These are phyloP conservation scores for Geosmithia morbida DNA, from an alignment of 2,329 filamentous ascomycete species.

Conservation along the genomic window DNA sequence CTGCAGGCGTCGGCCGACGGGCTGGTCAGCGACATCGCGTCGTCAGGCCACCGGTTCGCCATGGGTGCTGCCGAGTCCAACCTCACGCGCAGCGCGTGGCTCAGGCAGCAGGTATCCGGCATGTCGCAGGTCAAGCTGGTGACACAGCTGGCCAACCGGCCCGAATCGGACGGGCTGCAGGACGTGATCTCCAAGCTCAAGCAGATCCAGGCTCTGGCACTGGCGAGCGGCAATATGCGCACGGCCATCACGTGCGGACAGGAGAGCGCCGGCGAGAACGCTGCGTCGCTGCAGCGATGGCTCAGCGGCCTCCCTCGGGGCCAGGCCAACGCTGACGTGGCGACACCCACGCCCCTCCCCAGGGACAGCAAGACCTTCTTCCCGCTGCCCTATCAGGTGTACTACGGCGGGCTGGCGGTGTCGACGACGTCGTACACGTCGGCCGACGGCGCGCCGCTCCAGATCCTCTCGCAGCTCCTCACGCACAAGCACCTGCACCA, in stretches of 20 bases:
- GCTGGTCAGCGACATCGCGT: conserved; percentile 81
- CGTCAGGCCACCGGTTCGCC: conserved; percentile 78
- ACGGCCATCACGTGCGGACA: conserved; percentile 74
- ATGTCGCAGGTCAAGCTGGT: conserved; percentile 79
- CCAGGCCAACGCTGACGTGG: conserved; percentile 9
- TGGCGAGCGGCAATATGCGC: conserved; percentile 56
- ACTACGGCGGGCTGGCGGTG: conserved; percentile 74
- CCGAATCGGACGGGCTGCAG: conserved; percentile 51
- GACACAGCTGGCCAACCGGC: conserved; percentile 60
- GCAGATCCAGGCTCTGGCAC: conserved; percentile 64
- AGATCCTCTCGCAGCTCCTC: conserved; percentile 79
- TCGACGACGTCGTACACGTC: conserved; percentile 75
- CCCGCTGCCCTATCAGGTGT: conserved; percentile 91
- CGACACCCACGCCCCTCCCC: conserved; percentile 18
- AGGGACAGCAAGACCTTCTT: conserved; percentile 68
- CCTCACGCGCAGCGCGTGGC: conserved; percentile 54
- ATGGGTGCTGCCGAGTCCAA: conserved; percentile 71
- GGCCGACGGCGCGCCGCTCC: conserved; percentile 61
- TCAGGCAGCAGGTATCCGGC: conserved; percentile 79
- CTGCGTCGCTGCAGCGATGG: conserved; percentile 57
- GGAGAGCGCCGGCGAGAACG: conserved; percentile 57
- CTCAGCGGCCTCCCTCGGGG: conserved; percentile 23
- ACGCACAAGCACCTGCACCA: conserved; percentile 96
- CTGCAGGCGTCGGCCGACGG: conserved; percentile 79
- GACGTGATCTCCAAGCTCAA: conserved; percentile 76